Conservation (phyloP, 495 filamentous ascomycete genomes). For the Rhypophila decipiens region DNA sequence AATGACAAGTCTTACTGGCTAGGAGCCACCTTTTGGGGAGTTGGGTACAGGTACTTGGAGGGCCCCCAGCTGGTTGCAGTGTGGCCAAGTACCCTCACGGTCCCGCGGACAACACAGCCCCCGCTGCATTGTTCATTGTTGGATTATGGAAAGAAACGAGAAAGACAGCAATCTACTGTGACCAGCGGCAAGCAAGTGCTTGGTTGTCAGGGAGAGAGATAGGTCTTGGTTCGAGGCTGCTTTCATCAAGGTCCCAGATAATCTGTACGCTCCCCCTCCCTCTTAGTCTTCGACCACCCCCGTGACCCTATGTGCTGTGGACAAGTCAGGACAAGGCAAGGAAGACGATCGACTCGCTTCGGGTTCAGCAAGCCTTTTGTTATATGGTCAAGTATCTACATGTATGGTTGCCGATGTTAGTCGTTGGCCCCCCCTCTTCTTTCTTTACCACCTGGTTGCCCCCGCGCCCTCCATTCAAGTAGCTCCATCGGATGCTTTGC, state of each 20-base stretch:
- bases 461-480: conserved; percentile 26
- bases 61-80: background rate
- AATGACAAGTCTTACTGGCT: background rate
- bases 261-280: conserved; percentile 8
- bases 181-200: too few relatives aligned
- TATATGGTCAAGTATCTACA: background rate
- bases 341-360: conserved; percentile 9
- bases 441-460: background rate
- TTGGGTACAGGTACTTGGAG: conserved; percentile 7
- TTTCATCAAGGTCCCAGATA: conserved; percentile 15
- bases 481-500: conserved; percentile 11
- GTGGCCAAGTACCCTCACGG: conserved; percentile 7
- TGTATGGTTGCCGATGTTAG: background rate
- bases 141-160: too few relatives aligned
- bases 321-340: conserved; percentile 11
- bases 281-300: conserved; percentile 3
- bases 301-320: too few relatives aligned
- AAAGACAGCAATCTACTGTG: too few relatives aligned
- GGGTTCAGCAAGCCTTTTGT: too few relatives aligned
- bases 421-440: background rate
- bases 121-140: background rate
- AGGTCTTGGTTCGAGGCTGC: conserved; percentile 15
- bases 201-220: conserved; percentile 1
- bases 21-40: conserved; percentile 3
- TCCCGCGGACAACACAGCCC: background rate